Conservation (phyloP, 108 stramenopile genomes). For the Bacterosira constricta region DNA sequence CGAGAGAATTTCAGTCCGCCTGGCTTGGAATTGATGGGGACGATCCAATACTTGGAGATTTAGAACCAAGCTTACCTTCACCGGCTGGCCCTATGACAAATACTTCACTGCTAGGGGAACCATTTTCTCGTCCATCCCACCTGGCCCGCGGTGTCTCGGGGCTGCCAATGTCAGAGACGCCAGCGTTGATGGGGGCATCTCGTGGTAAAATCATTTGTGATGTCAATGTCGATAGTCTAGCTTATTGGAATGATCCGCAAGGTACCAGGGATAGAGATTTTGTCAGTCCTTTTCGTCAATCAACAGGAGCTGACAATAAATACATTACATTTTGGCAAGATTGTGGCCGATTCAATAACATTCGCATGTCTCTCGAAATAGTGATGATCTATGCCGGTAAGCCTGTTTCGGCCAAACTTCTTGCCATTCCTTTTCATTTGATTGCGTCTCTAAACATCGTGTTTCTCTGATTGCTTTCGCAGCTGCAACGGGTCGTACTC, state of each 20-base stretch:
- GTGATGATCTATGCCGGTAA: conserved; percentile 32
- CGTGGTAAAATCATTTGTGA: conserved; percentile 71
- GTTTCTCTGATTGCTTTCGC: conserved; percentile 62
- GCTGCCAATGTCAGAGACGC: conserved; percentile 72
- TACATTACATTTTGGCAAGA: conserved; percentile 83
- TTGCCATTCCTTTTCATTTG: background rate
- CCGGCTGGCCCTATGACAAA: conserved; percentile 35
- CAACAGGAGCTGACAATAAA: conserved; percentile 3
- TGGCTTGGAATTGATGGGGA: conserved; percentile 85
- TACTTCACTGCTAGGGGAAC: conserved; percentile 25
- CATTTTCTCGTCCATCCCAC: conserved; percentile 32
- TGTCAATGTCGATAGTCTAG: conserved; percentile 66
- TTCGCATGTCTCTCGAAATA: conserved; percentile 86
- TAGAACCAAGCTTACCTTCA: conserved; percentile 39
- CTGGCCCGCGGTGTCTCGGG: conserved; percentile 75
- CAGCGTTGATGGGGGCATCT: conserved; percentile 70
- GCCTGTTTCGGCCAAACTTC: background rate
- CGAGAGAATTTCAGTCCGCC: conserved; percentile 75
- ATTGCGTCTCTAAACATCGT: background rate
- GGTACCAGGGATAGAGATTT: conserved; percentile 62
- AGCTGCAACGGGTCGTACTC: conserved; percentile 79
- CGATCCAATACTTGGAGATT: conserved; percentile 24
- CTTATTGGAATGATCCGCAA: conserved; percentile 84
- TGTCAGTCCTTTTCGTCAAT: conserved; percentile 55
- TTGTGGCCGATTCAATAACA: conserved; percentile 81